Conservation (phyloP, 169 alveolate species). For the Plasmodium yoelii region DNA sequence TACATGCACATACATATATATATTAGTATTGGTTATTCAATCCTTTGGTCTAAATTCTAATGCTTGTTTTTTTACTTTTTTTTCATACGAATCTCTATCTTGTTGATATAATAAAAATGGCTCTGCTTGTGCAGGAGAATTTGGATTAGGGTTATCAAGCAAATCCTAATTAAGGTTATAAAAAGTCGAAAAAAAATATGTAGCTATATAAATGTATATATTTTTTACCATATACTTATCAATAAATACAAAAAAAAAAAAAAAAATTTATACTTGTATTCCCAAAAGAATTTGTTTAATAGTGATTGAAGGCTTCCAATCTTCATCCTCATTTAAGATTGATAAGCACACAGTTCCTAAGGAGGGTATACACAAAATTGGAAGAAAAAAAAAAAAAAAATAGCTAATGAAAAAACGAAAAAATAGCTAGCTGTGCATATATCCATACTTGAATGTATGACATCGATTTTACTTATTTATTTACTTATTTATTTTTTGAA, state of each 20-base stretch:
- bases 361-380: not conserved
- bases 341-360: constrained; percentile 96
- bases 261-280: constrained; percentile 89
- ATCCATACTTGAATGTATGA: too few relatives aligned
- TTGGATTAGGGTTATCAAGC: constrained; percentile 96
- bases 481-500: not conserved
- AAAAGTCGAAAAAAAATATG: not conserved
- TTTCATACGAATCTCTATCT: constrained; percentile 93
- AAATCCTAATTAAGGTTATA: constrained; percentile 88
- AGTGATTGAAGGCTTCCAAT: constrained; percentile 99
- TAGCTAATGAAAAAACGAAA: not conserved
- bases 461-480: not conserved
- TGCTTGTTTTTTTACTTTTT: constrained; percentile 85
- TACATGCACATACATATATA: not conserved
- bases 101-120: constrained; percentile 94
- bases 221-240: not conserved
- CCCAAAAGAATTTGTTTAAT: constrained; percentile 97
- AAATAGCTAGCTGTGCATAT: too few relatives aligned
- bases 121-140: constrained; percentile 98
- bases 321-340: constrained; percentile 99
- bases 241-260: not conserved
- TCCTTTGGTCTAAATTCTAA: constrained; percentile 82
- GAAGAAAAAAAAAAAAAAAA: constrained; percentile 1
- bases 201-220: not conserved
- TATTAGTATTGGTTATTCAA: constrained; percentile 10